These are phyloP conservation scores for Euphorbia lathyris DNA, from an alignment of 345 rosid species.

Conservation along the genomic window DNA sequence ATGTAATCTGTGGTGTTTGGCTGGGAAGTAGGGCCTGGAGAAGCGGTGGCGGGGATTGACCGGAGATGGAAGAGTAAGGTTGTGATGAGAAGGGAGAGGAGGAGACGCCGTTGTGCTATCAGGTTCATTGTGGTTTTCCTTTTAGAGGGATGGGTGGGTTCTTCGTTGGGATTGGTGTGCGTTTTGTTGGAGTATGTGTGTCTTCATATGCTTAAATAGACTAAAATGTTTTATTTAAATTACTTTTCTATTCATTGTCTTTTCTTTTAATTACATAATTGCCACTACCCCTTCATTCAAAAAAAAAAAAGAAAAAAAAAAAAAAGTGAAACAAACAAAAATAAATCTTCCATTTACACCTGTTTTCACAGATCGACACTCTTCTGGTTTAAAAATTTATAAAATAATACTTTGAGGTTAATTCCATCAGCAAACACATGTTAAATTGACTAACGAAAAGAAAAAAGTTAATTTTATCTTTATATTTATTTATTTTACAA, in stretches of 20 bases:
- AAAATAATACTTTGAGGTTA: too few relatives aligned
- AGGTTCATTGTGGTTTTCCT: constrained; percentile 22
- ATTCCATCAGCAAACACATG: too few relatives aligned
- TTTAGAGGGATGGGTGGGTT: background rate
- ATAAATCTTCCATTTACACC: too few relatives aligned
- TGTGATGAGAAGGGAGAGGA: constrained; percentile 25
- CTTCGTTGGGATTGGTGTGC: background rate
- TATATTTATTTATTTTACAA: too few relatives aligned
- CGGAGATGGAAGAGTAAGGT: constrained; percentile 28
- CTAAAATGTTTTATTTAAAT: background rate
- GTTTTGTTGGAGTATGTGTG: too few relatives aligned
- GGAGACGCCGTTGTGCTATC: background rate
- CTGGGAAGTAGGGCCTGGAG: constrained; percentile 15
- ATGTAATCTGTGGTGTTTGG: constrained; percentile 53
- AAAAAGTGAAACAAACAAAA: too few relatives aligned
- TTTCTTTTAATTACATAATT: background rate
- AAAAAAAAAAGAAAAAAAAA: too few relatives aligned
- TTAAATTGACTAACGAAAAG: too few relatives aligned
- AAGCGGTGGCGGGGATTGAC: constrained; percentile 25
- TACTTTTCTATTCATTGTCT: background rate
- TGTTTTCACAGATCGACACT: too few relatives aligned
- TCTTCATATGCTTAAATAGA: background rate
- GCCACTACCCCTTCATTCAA: background rate
- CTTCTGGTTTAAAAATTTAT: too few relatives aligned
- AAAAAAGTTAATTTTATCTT: too few relatives aligned